These are phyloP conservation scores for Paracorniculantispora psalliotae DNA, from an alignment of 2,329 filamentous ascomycete genomes.

Conservation along the genomic window DNA sequence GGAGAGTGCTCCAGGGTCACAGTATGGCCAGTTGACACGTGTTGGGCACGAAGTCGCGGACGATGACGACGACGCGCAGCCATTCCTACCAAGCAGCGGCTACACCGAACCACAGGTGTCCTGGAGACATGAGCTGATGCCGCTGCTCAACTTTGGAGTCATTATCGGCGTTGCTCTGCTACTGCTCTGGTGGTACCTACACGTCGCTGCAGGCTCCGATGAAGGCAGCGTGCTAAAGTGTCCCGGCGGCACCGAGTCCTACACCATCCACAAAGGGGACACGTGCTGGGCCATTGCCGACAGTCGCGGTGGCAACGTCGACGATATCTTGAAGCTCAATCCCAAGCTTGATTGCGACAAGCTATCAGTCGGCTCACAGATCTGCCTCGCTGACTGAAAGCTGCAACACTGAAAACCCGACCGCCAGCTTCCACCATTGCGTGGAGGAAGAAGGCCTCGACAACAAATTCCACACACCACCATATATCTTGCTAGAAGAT, in stretches of 20 bases:
- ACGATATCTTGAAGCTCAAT: constrained; percentile 43
- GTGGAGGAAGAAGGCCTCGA: too few relatives aligned
- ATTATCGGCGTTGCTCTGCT: constrained; percentile 48
- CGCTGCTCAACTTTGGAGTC: constrained; percentile 55
- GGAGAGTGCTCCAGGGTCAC: constrained; percentile 44
- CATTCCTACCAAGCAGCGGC: constrained; percentile 24
- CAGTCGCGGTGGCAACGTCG: constrained; percentile 35
- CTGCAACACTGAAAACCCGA: background rate
- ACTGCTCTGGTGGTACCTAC: constrained; percentile 45
- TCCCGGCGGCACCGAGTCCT: constrained; percentile 25
- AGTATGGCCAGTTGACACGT: constrained; percentile 43
- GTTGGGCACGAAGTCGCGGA: constrained; percentile 27
- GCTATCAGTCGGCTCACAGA: constrained; percentile 34
- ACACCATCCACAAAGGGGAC: constrained; percentile 42
- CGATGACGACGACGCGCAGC: constrained; percentile 23
- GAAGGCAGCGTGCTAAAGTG: constrained; percentile 22
- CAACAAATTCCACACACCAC: too few relatives aligned
- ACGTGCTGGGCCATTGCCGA: constrained; percentile 51
- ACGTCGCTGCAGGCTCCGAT: constrained; percentile 24
- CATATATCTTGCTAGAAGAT: too few relatives aligned
- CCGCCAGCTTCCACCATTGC: background rate
- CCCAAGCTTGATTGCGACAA: constrained; percentile 42
- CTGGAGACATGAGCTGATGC: constrained; percentile 48
- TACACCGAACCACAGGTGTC: constrained; percentile 29
- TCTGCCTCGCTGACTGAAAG: constrained; percentile 41